These are phyloP conservation scores for Ustilago nuda DNA, from an alignment of 1,284 basidiomycete species.

Conservation along the genomic window DNA sequence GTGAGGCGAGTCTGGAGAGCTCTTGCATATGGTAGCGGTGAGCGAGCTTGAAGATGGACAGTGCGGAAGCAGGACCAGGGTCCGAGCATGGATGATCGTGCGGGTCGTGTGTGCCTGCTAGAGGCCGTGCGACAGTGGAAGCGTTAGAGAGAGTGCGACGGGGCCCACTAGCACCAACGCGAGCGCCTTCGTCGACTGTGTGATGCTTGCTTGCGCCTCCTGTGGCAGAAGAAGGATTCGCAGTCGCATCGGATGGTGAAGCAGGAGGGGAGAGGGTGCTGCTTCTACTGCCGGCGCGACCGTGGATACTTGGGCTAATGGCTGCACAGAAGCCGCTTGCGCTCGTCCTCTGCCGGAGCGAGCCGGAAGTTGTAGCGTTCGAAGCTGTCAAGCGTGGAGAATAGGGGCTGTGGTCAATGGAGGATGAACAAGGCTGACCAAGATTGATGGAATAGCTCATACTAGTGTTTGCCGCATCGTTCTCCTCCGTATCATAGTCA, in stretches of 20 bases:
- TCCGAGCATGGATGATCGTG: constrained; percentile 80
- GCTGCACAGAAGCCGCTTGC: constrained; percentile 7
- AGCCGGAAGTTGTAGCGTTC: constrained; percentile 27
- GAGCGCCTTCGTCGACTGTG: constrained; percentile 7
- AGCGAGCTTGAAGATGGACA: constrained; percentile 83
- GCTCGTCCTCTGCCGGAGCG: constrained; percentile 35
- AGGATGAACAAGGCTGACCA: neutral
- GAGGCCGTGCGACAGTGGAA: neutral
- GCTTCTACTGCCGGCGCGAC: neutral
- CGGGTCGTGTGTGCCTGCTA: constrained; percentile 72
- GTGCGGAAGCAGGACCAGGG: constrained; percentile 70
- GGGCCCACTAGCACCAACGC: neutral
- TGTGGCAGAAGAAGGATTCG: neutral
- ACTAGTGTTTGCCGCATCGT: constrained; percentile 8
- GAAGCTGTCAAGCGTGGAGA: constrained; percentile 10
- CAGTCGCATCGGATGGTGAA: constrained; percentile 12
- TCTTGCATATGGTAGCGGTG: constrained; percentile 81
- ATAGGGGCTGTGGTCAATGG: constrained; percentile 20
- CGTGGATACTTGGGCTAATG: neutral
- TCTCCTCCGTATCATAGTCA: constrained; percentile 21
- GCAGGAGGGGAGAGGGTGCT: constrained; percentile 22
- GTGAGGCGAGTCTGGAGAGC: constrained; percentile 77
- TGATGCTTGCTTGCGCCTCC: constrained; percentile 18
- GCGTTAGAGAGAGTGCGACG: constrained; percentile 19
- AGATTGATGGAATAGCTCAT: constrained; percentile 14